Evolutionary conservation across 306 rosid species (phyloP).

Genomic region (Cicer yamashitae): DNA sequence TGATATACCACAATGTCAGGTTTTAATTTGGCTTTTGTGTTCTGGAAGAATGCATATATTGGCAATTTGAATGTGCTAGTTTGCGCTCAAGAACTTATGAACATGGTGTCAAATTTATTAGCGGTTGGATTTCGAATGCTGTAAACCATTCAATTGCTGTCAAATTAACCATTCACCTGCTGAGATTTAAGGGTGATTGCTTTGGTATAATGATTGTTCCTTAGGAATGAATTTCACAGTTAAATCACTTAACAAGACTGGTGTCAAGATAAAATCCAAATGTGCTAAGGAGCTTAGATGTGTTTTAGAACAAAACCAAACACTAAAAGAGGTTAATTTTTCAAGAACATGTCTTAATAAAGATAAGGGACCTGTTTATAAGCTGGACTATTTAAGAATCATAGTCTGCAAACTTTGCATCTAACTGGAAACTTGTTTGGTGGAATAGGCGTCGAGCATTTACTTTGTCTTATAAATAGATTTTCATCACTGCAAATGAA

Average conservation of each 20-base stretch:
- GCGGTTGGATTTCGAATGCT: too few species aligned
- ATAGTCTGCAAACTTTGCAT: slow-evolving; percentile 62
- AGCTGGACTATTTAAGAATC: slow-evolving; percentile 88
- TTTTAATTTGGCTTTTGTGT: too few species aligned
- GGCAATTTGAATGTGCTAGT: too few species aligned
- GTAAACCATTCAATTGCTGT: too few species aligned
- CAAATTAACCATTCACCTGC: too few species aligned
- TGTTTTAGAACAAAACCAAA: slow-evolving; percentile 82
- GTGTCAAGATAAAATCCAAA: slow-evolving; percentile 74
- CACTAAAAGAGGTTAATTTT: slow-evolving; percentile 70
- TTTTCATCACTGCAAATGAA: slow-evolving; percentile 82
- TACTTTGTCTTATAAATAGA: slow-evolving; percentile 86
- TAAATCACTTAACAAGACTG: slow-evolving; percentile 77
- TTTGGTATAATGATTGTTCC: slow-evolving; percentile 53
- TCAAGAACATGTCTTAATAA: slow-evolving; percentile 76
- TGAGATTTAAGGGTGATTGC: too few species aligned
- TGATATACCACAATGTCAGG: too few species aligned
- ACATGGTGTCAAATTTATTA: too few species aligned
- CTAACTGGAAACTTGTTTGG: slow-evolving; percentile 75
- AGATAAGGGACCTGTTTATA: slow-evolving; percentile 76
- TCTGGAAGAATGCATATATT: too few species aligned
- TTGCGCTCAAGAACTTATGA: too few species aligned
- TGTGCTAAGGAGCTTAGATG: slow-evolving; percentile 89
- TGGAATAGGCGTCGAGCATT: slow-evolving; percentile 80
- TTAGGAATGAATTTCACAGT: slow-evolving; percentile 86